Conservation (phyloP, 371 early-diverging fungal species). For the Circinella umbellata region DNA sequence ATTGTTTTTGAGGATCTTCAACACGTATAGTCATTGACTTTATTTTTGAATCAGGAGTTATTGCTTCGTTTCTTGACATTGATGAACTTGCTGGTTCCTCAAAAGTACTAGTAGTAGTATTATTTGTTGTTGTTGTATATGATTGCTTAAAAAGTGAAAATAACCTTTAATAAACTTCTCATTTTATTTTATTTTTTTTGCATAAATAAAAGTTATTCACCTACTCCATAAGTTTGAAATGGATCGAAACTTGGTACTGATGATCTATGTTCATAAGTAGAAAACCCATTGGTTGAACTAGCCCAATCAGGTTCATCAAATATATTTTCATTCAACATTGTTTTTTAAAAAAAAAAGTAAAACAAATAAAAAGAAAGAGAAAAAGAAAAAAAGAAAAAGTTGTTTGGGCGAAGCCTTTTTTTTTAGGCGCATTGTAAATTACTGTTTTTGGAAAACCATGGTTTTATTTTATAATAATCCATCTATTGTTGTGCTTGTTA, state of each 20-base stretch:
- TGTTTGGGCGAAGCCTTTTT: neutral
- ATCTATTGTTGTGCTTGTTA: too few species aligned
- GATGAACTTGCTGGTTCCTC: neutral
- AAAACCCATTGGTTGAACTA: conserved; percentile 31
- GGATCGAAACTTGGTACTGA: conserved; percentile 27
- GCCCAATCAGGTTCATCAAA: conserved; percentile 41
- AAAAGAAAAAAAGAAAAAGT: neutral
- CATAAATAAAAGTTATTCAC: neutral
- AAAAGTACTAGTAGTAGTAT: neutral
- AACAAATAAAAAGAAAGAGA: neutral
- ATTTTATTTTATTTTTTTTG: neutral
- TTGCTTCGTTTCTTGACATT: neutral
- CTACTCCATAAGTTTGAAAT: conserved; percentile 14
- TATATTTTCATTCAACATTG: conserved; percentile 30
- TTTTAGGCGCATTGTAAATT: conserved; percentile 1
- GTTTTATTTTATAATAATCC: too few species aligned
- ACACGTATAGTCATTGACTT: conserved; percentile 60
- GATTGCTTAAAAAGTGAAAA: neutral
- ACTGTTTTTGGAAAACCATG: neutral
- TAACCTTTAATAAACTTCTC: neutral
- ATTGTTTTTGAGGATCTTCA: conserved; percentile 74
- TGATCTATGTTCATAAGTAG: conserved; percentile 31
- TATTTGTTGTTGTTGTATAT: neutral
- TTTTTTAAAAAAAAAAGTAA: neutral
- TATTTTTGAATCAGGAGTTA: neutral